Evolutionary conservation across 306 rosid genomes (phyloP), one percentile per base, ranked within the genome.

Genomic region (Ammopiptanthus mongolicus): DNA sequence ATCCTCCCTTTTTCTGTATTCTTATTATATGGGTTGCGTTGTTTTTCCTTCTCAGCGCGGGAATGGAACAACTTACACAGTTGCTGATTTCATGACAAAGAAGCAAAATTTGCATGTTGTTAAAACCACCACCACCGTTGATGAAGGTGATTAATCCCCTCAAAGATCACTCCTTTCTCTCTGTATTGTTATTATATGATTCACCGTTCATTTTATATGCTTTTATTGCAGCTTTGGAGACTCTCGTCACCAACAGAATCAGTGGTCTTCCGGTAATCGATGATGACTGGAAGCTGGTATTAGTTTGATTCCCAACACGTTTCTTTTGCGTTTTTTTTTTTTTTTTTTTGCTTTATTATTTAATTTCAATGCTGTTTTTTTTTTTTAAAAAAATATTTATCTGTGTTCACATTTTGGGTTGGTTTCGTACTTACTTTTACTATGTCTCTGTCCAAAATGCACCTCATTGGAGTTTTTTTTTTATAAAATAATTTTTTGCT

Each of bases 221-320:
- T 37, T 2, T 56, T 25, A 13, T 84, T 75, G 21, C 83, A 95
- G 97, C 99, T 31, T 75, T 95, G 83, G 90, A 90, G 75, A 81
- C 82, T 65, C 90, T 95, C 1, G 97, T 95, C 31, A 83, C 78
- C 72, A 84, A 95, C 88, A 86, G 97, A 79, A 88, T 95, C 61
- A 85, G 97, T 71, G 97, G 99, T 14, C 88, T 95, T 87, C 99
- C 99, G 4, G 99, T 95, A 59, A 67, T 95, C 5, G 99, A 92
- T 21, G 99, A 92, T 23, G 96, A 86, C 69, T 95, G 96, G 97
- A 95, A 90, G 80, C 77, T 95, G 91, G 99, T 92, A 82, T 80
- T 41, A 74, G 12, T 69, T 37, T 62, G 18, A 22, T 57, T 41
- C 7, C 36, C 11, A 37, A 6, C 42, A 3, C 7, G 0, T 33